Evolutionary conservation across 2,329 filamentous ascomycete species (phyloP), one percentile per base, ranked within the genome.

Genomic region (Apiospora pterosperma): DNA sequence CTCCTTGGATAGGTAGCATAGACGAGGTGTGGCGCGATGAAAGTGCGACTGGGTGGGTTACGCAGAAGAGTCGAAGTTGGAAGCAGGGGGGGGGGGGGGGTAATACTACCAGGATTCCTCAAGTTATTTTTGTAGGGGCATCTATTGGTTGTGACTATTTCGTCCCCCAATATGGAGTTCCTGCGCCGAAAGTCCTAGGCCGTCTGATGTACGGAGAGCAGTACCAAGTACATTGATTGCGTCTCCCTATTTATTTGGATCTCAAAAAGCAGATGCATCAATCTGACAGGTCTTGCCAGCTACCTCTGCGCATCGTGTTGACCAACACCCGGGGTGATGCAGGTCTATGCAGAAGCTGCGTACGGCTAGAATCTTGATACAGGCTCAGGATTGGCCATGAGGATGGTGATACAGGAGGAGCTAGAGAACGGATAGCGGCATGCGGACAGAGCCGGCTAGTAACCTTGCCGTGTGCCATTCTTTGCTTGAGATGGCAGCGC

Each of bases 401-500:
- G 16, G 34, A 31, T 55, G 48, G 48, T 5, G 23, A 39, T 60
- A 60, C 58, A 28, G 48, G 59, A n/a, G 48, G 23, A 62, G 60
- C 60, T 62, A 62, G 60, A 62, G 60, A 62, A 44, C 60, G 39
- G 60, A 36, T 36, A 48, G 60, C 48, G 39, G 39, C 39, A 62
- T 62, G 60, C 58, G 58, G 58, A 39, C 38, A 60, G 36, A 23
- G 58, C 36, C 36, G 31, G 34, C 58, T 25, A 39, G 58, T 39
- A 39, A 59, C 55, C 55, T 59, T 38, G 28, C 55, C 19, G 28
- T 59, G 55, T 39, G 16, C 14, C 55, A 59, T 21, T 59, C 55
- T 38, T n/a, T 55, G 48, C 48, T 55, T 31, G 48, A 11, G 7
- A 34, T 34, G 25, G 19, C 48, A n/a, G n/a, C n/a, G n/a, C n/a